Conservation (phyloP, 768 basidiomycete genomes). For the Tulasnella sp. region DNA sequence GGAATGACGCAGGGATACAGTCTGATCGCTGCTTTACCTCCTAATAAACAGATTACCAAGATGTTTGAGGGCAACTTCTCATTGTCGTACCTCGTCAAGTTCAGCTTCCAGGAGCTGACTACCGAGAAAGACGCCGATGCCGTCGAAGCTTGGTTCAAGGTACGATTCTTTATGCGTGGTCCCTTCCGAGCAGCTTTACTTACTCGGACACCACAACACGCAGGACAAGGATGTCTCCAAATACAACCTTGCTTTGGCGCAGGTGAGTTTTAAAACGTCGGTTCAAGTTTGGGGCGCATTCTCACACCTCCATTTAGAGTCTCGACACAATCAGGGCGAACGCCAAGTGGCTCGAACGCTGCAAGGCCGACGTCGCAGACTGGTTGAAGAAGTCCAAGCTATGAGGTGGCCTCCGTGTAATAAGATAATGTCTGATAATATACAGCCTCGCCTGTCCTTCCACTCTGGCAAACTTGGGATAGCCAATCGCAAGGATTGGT, state of each 20-base stretch:
- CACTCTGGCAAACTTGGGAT: not conserved
- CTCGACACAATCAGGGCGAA: slow-evolving; percentile 64
- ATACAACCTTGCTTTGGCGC: slow-evolving; percentile 55
- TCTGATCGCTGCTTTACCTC: not conserved
- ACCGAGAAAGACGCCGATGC: slow-evolving; percentile 61
- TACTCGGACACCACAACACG: slow-evolving; percentile 24
- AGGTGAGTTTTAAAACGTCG: slow-evolving; percentile 2
- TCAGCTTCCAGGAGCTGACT: slow-evolving; percentile 49
- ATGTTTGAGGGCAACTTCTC: slow-evolving; percentile 69
- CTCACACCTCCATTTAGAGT: slow-evolving; percentile 42
- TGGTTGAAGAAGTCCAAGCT: slow-evolving; percentile 44
- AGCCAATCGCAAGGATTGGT: not conserved
- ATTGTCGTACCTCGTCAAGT: slow-evolving; percentile 49
- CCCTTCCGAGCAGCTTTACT: slow-evolving; percentile 27
- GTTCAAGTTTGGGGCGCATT: not conserved
- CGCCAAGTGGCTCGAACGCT: slow-evolving; percentile 60
- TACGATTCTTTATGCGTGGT: slow-evolving; percentile 34
- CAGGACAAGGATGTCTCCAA: slow-evolving; percentile 67
- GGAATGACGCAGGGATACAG: not conserved
- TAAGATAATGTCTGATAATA: not conserved
- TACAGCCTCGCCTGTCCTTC: not conserved
- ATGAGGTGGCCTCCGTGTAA: not conserved
- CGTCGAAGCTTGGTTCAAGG: slow-evolving; percentile 72
- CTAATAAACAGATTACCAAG: slow-evolving; percentile 49
- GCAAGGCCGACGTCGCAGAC: slow-evolving; percentile 51